Conservation (phyloP, 176 grass and related monocot species). For the Eremochloa ophiuroides region DNA sequence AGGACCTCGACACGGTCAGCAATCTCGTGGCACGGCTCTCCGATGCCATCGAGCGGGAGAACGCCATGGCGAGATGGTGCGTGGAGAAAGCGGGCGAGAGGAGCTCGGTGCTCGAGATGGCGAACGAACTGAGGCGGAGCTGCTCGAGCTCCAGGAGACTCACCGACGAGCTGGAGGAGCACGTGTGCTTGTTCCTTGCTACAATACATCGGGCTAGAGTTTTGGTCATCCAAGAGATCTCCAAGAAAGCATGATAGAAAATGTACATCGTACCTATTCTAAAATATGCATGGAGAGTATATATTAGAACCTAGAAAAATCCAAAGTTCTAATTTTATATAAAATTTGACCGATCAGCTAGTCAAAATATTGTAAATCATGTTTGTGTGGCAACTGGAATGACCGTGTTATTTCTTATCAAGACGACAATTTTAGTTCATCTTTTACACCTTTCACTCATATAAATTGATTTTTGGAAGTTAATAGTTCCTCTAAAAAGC, state of each 20-base stretch:
- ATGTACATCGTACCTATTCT: too few species aligned
- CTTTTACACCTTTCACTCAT: too few species aligned
- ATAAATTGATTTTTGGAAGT: too few species aligned
- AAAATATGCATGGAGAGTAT: too few species aligned
- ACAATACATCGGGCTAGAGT: constrained; percentile 34
- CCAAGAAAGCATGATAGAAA: neutral
- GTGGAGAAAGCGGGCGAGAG: neutral
- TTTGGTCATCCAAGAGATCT: constrained; percentile 37
- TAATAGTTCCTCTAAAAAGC: too few species aligned
- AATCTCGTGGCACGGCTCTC: constrained; percentile 32
- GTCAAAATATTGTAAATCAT: too few species aligned
- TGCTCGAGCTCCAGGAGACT: constrained; percentile 21
- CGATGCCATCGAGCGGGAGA: constrained; percentile 39
- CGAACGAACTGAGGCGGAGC: constrained; percentile 32
- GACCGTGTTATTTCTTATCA: too few species aligned
- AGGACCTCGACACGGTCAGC: constrained; percentile 46
- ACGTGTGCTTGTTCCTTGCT: neutral
- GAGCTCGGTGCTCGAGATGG: constrained; percentile 31
- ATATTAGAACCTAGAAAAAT: too few species aligned
- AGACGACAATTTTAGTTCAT: too few species aligned
- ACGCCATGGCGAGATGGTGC: constrained; percentile 31
- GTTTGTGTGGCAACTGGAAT: too few species aligned
- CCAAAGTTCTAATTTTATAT: too few species aligned
- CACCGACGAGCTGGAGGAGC: constrained; percentile 19
- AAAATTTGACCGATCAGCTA: too few species aligned